Evolutionary conservation across 2,329 filamentous ascomycete genomes (phyloP), one percentile per base, ranked within the genome.

Genomic region (Neonectria coccinea): DNA sequence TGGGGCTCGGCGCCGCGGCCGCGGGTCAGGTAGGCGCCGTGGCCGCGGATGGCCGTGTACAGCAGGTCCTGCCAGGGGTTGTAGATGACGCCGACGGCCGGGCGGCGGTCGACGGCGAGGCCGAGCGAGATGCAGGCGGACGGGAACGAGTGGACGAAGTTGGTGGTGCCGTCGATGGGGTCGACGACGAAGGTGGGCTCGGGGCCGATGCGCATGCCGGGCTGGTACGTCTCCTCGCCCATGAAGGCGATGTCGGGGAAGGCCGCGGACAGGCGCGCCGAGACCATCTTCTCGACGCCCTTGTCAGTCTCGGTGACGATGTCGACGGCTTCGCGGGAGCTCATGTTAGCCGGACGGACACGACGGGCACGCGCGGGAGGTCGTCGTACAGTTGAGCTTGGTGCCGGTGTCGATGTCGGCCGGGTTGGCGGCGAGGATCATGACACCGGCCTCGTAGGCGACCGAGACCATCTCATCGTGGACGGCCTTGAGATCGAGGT

Each of bases 121-220:
- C 92, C 92, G 36, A 95, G 88, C 11, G 91, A 93, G 79, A 94
- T 90, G 80, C 89, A 92, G 66, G 92, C 91, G 72, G 88, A 85
- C 5, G 91, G 91, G 79, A 92, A 91, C 20, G 86, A 86, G 79
- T 94, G 92, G 51, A 94, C 86, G 74, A 95, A 94, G 83, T 94
- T 94, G 55, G 90, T 93, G 7, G 88, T 94, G 56, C 79, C 92
- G 79, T 95, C 92, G 71, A 95, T 94, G 48, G 92, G 92, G 76
- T 95, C 92, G 69, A 92, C 89, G 74, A 94, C 86, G 79, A 94
- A 94, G 47, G 92, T 95, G 2, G 92, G 92, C 16, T 85, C 85
- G 31, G 84, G 77, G 0, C 88, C 90, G 51, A 95, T 82, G 47
- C 79, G 81, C 65, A 83, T 82, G 71, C 91, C 91, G 1, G 90